Evolutionary conservation across 2,329 filamentous ascomycete species (phyloP).

Genomic region (Intubia oerlemansii): DNA sequence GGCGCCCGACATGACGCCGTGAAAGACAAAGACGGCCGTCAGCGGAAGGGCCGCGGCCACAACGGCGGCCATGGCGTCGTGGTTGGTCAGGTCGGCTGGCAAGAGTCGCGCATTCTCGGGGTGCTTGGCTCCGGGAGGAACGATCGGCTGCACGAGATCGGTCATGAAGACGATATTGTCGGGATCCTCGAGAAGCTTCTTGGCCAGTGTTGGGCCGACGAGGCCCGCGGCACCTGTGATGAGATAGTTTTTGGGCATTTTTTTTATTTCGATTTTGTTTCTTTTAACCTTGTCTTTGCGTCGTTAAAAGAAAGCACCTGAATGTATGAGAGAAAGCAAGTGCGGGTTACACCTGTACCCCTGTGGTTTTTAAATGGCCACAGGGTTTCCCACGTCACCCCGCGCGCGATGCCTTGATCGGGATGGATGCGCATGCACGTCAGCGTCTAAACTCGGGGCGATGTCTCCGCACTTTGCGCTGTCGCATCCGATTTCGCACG

Average conservation of each 20-base stretch:
- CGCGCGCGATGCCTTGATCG: too few species aligned
- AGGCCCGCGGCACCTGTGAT: slow-evolving; percentile 16
- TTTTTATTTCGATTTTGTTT: too few species aligned
- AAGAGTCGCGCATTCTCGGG: slow-evolving; percentile 27
- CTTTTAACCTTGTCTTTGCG: too few species aligned
- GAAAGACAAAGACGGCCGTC: slow-evolving; percentile 36
- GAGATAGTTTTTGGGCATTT: slow-evolving; percentile 11
- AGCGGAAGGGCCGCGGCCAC: slow-evolving; percentile 23
- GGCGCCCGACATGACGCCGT: slow-evolving; percentile 46
- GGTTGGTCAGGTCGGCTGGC: slow-evolving; percentile 24
- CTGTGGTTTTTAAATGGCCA: too few species aligned
- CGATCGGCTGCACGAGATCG: slow-evolving; percentile 30
- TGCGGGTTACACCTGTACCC: too few species aligned
- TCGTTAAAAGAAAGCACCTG: too few species aligned
- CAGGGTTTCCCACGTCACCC: too few species aligned
- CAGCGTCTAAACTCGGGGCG: too few species aligned
- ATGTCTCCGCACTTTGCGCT: too few species aligned
- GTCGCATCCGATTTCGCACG: too few species aligned
- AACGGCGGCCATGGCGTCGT: slow-evolving; percentile 16
- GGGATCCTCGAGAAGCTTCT: slow-evolving; percentile 18
- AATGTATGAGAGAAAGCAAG: neutral
- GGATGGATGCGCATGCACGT: too few species aligned
- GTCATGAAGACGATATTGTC: slow-evolving; percentile 21
- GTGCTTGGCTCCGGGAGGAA: slow-evolving; percentile 24
- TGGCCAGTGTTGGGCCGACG: slow-evolving; percentile 16